Conservation (phyloP, 805 yeast species). For the Candida dendrica region DNA sequence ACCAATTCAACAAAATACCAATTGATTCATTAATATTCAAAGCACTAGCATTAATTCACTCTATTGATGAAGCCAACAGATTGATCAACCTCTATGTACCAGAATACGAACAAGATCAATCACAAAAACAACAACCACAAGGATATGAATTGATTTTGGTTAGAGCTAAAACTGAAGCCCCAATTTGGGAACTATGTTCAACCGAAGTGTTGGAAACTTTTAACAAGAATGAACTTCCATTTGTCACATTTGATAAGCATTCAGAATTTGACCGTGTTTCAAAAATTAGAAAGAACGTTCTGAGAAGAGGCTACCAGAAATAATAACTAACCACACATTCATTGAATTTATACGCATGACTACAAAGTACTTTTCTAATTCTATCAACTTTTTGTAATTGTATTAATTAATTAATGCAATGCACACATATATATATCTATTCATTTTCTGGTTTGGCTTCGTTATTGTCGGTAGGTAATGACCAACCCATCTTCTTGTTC, state of each 20-base stretch:
- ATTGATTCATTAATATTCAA: slow-evolving; percentile 24
- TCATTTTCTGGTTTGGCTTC: slow-evolving; percentile 5
- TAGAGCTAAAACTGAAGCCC: slow-evolving; percentile 62
- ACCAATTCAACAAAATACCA: slow-evolving; percentile 1
- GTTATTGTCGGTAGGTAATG: slow-evolving; percentile 29
- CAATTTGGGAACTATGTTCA: slow-evolving; percentile 43
- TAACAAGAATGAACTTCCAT: slow-evolving; percentile 31
- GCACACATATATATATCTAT: background rate
- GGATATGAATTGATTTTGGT: slow-evolving; percentile 36
- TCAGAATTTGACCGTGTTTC: slow-evolving; percentile 47
- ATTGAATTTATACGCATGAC: background rate
- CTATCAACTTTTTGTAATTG: no score
- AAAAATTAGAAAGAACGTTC: slow-evolving; percentile 50
- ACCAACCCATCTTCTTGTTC: slow-evolving; percentile 73
- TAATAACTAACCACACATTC: slow-evolving; percentile 1
- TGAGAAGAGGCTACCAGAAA: slow-evolving; percentile 35
- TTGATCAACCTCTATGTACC: slow-evolving; percentile 56
- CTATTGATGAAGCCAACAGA: slow-evolving; percentile 36
- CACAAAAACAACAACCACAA: slow-evolving; percentile 15
- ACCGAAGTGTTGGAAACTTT: slow-evolving; percentile 11
- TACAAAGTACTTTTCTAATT: background rate
- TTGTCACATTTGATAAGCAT: slow-evolving; percentile 29
- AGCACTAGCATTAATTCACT: slow-evolving; percentile 62
- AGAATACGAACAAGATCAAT: slow-evolving; percentile 1
- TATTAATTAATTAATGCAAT: no score